Evolutionary conservation across 1,284 basidiomycete genomes (phyloP).

Genomic region (Ganoderma meredithae): DNA sequence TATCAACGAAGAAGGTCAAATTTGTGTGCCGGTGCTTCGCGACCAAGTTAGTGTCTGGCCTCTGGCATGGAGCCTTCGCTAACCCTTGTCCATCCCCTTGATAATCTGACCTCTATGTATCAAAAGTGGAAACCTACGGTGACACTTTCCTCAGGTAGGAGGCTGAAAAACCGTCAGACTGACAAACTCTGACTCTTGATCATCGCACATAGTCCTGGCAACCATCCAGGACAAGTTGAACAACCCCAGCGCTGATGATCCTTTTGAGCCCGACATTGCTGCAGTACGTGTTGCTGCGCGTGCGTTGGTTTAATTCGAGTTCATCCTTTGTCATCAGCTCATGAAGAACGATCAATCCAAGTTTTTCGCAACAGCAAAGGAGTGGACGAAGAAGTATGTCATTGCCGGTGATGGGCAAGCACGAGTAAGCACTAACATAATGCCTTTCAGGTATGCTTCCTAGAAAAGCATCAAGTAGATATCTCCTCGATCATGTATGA

Average conservation of each 20-base stretch:
- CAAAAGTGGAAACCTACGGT: conserved; percentile 90
- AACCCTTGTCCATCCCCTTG: neutral
- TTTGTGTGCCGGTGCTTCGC: conserved; percentile 82
- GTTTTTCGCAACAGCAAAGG: conserved; percentile 77
- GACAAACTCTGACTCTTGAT: neutral
- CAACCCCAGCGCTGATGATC: conserved; percentile 90
- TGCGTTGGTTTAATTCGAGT: neutral
- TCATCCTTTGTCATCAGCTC: conserved; percentile 49
- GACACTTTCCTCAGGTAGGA: conserved; percentile 74
- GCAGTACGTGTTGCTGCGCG: conserved; percentile 54
- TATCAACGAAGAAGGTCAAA: conserved; percentile 89
- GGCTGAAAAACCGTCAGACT: neutral
- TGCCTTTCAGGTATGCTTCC: conserved; percentile 1
- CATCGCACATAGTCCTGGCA: conserved; percentile 64
- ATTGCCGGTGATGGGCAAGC: neutral
- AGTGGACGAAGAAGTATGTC: conserved; percentile 80
- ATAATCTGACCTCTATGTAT: too few relatives aligned
- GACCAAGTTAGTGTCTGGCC: conserved; percentile 70
- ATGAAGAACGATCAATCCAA: conserved; percentile 76
- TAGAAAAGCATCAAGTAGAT: neutral
- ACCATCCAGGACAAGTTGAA: conserved; percentile 88
- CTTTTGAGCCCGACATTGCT: conserved; percentile 86
- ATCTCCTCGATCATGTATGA: neutral
- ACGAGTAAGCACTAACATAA: neutral
- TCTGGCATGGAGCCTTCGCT: neutral